These are phyloP conservation scores for Diaporthe sp. DNA, from an alignment of 2,329 filamentous ascomycete genomes.

Conservation along the genomic window DNA sequence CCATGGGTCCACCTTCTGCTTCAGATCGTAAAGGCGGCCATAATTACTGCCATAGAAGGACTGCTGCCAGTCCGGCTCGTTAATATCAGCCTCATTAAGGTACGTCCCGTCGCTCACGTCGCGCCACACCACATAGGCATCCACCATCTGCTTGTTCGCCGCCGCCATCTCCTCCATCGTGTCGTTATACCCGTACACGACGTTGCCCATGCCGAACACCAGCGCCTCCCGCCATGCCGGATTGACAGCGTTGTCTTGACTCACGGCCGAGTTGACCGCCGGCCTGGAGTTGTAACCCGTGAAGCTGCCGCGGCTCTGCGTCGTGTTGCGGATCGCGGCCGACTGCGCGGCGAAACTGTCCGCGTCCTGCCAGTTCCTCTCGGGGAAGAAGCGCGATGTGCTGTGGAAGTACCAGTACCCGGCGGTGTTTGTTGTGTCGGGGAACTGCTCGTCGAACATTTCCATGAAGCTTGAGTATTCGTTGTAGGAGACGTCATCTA, in stretches of 20 bases:
- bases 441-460: conserved; percentile 46
- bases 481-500: conserved; percentile 43
- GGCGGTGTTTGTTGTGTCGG: conserved; percentile 49
- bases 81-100: conserved; percentile 33
- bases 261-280: conserved; percentile 42
- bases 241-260: conserved; percentile 57
- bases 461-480: conserved; percentile 46
- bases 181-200: background rate
- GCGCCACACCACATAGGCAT: conserved; percentile 44
- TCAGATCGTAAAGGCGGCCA: conserved; percentile 35
- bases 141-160: conserved; percentile 44
- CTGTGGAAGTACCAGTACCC: conserved; percentile 50
- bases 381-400: conserved; percentile 50
- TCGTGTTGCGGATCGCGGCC: conserved; percentile 42
- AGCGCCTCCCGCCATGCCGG: conserved; percentile 62
- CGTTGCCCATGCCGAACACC: conserved; percentile 52
- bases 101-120: conserved; percentile 42
- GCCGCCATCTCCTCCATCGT: conserved; percentile 34
- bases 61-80: conserved; percentile 39
- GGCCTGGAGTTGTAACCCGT: conserved; percentile 48
- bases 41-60: conserved; percentile 42
- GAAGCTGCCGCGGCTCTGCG: conserved; percentile 45
- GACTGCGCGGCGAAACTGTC: conserved; percentile 47
- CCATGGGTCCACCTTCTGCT: conserved; percentile 39
- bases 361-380: conserved; percentile 47